These are phyloP conservation scores for Boletus eberwhitei DNA, from an alignment of 768 basidiomycete species.

Conservation along the genomic window DNA sequence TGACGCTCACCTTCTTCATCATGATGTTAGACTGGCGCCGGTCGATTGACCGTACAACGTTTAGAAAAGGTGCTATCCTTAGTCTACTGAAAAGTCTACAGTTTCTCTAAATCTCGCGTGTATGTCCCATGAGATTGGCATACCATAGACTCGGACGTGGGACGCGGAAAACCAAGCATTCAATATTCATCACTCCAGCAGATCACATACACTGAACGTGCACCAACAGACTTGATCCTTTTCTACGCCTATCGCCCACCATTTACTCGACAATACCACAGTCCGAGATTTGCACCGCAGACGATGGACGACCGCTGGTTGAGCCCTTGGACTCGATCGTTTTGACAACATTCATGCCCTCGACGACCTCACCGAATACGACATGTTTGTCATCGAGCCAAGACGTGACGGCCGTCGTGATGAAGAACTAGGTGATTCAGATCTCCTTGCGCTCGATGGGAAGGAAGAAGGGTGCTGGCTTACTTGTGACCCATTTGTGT, in stretches of 20 bases:
- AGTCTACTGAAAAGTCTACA: too few relatives aligned
- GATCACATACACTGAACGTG: slow-evolving; percentile 1
- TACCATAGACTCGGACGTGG: too few relatives aligned
- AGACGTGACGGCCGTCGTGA: slow-evolving; percentile 67
- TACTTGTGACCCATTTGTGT: slow-evolving; percentile 80
- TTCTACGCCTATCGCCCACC: background rate
- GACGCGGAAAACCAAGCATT: background rate
- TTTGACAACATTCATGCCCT: slow-evolving; percentile 42
- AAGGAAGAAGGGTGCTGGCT: slow-evolving; percentile 5
- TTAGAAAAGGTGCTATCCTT: too few relatives aligned
- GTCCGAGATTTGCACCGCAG: slow-evolving; percentile 49
- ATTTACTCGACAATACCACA: slow-evolving; percentile 47
- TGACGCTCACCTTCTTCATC: too few relatives aligned
- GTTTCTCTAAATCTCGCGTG: too few relatives aligned
- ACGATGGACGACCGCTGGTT: slow-evolving; percentile 21
- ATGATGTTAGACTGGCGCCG: too few relatives aligned
- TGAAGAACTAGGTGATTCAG: slow-evolving; percentile 53
- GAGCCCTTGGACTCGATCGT: slow-evolving; percentile 37
- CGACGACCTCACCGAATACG: slow-evolving; percentile 48
- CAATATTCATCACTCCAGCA: slow-evolving; percentile 1
- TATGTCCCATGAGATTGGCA: too few relatives aligned
- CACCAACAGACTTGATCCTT: background rate
- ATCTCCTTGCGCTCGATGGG: background rate
- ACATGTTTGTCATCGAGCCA: slow-evolving; percentile 51
- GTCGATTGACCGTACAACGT: too few relatives aligned